phyloP scores from a whole-genome alignment of 352 stramenopile species.

The Pythium folliculosum region DNA sequence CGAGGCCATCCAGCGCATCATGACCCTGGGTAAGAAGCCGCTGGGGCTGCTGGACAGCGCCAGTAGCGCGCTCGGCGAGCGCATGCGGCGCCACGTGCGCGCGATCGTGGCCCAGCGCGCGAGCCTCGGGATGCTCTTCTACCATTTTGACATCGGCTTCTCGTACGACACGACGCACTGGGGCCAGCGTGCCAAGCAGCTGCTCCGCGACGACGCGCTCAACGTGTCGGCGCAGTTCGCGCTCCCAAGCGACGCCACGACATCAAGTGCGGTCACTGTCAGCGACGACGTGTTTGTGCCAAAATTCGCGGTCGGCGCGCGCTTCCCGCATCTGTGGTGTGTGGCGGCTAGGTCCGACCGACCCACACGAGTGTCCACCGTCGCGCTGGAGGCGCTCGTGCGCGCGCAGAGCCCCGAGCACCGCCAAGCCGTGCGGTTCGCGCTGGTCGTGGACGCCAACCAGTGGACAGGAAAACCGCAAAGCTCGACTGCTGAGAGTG shows the following conservation, averaged over 20 bases:
- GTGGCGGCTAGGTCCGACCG: neutral
- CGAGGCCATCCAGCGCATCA: conserved; percentile 64
- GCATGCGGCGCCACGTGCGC: conserved; percentile 58
- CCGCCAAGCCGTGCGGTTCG: conserved; percentile 42
- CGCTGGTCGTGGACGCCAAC: conserved; percentile 49
- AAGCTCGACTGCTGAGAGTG: neutral
- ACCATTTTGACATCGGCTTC: conserved; percentile 86
- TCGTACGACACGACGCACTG: conserved; percentile 65
- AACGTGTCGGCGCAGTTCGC: conserved; percentile 38
- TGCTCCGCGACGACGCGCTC: conserved; percentile 64
- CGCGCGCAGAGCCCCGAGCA: conserved; percentile 21
- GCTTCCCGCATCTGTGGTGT: conserved; percentile 77
- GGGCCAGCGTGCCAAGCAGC: conserved; percentile 41
- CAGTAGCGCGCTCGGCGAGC: conserved; percentile 49
- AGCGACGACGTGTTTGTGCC: conserved; percentile 40
- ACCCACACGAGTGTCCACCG: conserved; percentile 42
- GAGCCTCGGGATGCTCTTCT: conserved; percentile 85
- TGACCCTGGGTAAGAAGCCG: conserved; percentile 69
- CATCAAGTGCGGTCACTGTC: too few relatives aligned
- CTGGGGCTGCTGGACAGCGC: conserved; percentile 53
- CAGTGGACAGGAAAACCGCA: conserved; percentile 14
- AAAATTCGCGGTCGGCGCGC: conserved; percentile 49
- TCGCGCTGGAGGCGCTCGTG: conserved; percentile 39
- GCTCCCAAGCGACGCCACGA: conserved; percentile 3
- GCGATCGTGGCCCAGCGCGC: conserved; percentile 56